Base-by-base conservation (phyloP, 225 moss, liverwort and hornwort genomes). In the Thuidium tamariscinum region DNA sequence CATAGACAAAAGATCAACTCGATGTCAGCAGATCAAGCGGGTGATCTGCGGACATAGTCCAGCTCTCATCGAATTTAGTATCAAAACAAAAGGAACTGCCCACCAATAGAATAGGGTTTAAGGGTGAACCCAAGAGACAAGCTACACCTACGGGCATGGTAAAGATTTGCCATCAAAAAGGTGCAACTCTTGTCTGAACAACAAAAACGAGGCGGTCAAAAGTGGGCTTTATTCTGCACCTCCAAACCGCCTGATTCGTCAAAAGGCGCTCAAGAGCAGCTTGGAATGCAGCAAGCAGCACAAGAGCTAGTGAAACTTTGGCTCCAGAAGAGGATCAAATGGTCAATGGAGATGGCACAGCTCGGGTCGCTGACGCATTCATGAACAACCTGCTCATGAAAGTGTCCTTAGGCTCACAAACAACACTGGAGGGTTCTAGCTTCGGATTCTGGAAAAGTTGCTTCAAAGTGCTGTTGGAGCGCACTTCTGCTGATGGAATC, bases 401-500 rank as follows among this genome's bases (percentile, higher is more conserved):
- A 44, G 72, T 86, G 25, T 81, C 83, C 26, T 87, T 90, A 4
- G 83, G 80, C 70, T 91, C 90, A 79, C 69, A 65, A 75, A 62
- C 82, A 68, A 64, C 83, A 72, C 7, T 56, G 36, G 81, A 30
- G 11, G 79, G 74, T 46, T 91, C 90, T 12, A 87, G 26, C 89
- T 93, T 91, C 9, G 90, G 90, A 69, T 83, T 48, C 79, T 85
- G 89, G 59, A 89, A 90, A 25, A 88, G 77, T 6, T 87, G 82
- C 77, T 91, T 93, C 80, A 81, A 64, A 44, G 80, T 14, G 63
- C 34, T 72, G 54, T 62, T 69, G 55, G 80, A 61, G 74, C 27
- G 84, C 73, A 91, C 74, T 51, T 89, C 91, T 11, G 77, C 14
- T 15, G 82, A 37, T 27, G 76, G 66, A 66, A 26, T 77, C 87